Evolutionary conservation across 768 basidiomycete genomes (phyloP).

Genomic region (Psilocybe cyanescens): DNA sequence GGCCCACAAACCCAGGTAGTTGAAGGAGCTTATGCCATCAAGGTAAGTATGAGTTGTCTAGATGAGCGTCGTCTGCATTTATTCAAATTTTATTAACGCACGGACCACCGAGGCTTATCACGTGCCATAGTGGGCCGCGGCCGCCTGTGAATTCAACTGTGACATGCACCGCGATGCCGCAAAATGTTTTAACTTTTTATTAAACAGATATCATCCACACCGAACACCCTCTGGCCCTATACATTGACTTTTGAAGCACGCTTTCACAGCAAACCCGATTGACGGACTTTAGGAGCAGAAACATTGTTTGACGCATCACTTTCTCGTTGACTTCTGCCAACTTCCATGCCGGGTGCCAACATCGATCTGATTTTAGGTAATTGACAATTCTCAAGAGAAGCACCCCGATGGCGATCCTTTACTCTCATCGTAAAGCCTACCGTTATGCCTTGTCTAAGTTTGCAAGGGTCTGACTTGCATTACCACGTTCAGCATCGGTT

Average conservation of each 20-base stretch:
- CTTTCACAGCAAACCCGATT: background rate
- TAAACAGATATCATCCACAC: no score
- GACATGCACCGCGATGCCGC: no score
- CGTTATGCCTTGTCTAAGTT: background rate
- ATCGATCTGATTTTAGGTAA: background rate
- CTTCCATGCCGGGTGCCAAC: background rate
- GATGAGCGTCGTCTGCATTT: conserved; percentile 19
- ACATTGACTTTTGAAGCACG: background rate
- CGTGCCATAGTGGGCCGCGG: background rate
- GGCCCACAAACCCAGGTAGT: conserved; percentile 57
- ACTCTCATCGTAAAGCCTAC: background rate
- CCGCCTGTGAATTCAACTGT: background rate
- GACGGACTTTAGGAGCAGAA: background rate
- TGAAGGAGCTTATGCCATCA: conserved; percentile 66
- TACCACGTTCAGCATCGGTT: background rate
- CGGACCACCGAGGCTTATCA: conserved; percentile 33
- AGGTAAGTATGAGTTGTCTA: conserved; percentile 57
- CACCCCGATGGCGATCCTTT: background rate
- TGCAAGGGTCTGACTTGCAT: background rate
- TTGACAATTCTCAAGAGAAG: background rate
- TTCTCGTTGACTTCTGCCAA: background rate
- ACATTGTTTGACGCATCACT: background rate
- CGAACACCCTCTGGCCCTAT: background rate
- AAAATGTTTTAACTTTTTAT: no score
- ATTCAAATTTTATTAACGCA: conserved; percentile 30